Conservation (phyloP, 1,284 basidiomycete species). For the Hymenochaete sp. region DNA sequence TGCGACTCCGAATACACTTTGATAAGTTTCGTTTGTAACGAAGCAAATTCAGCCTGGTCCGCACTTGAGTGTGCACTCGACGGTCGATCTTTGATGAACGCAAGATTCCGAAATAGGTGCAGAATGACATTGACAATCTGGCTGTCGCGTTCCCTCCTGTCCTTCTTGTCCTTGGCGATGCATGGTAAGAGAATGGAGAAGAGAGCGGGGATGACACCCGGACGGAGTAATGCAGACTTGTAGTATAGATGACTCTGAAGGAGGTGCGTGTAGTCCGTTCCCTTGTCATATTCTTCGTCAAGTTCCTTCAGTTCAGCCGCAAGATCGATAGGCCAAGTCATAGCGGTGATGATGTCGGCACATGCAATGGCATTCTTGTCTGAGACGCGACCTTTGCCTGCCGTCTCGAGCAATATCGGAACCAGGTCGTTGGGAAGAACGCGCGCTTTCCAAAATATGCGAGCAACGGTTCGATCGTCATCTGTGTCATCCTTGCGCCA, state of each 20-base stretch:
- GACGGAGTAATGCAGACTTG: constrained; percentile 68
- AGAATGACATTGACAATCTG: constrained; percentile 85
- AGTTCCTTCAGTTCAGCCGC: constrained; percentile 87
- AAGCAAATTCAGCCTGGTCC: constrained; percentile 68
- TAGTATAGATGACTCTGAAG: constrained; percentile 76
- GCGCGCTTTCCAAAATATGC: constrained; percentile 79
- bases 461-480: constrained; percentile 88
- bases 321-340: constrained; percentile 97
- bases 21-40: constrained; percentile 72
- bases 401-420: constrained; percentile 74
- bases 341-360: constrained; percentile 83
- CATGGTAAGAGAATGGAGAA: constrained; percentile 65
- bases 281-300: constrained; percentile 65
- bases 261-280: constrained; percentile 82
- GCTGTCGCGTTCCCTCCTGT: constrained; percentile 70
- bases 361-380: constrained; percentile 82
- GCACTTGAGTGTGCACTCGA: constrained; percentile 58
- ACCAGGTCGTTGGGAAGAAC: constrained; percentile 80
- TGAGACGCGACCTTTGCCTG: constrained; percentile 66
- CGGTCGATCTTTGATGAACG: constrained; percentile 80
- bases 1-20: constrained; percentile 63
- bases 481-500: constrained; percentile 94
- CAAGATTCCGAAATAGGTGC: constrained; percentile 82
- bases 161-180: constrained; percentile 49
- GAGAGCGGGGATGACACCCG: constrained; percentile 59